Base-by-base conservation (phyloP, 1,284 basidiomycete genomes). In the Thelephora terrestris region DNA sequence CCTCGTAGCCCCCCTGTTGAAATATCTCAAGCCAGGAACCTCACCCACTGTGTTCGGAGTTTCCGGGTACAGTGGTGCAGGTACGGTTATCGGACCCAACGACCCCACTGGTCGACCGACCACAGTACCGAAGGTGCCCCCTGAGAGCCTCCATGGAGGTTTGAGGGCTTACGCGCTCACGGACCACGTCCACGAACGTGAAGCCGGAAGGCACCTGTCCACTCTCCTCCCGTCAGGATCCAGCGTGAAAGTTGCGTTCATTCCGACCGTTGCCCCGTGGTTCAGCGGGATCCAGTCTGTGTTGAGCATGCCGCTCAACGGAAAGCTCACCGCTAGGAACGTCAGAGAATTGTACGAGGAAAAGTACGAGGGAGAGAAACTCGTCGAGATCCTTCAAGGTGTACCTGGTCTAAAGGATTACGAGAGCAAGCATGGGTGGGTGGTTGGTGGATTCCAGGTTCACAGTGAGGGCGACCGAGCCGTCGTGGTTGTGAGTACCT, bases 121-220 rank as follows among this genome's bases (percentile, higher is more conserved):
- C 21, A 93, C 85, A 18, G 71, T 84, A 12, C 85, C 95, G 43
- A 99, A 98, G 67, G 79, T 97, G 18, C 74, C 78, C 2, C 73
- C 89, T 0, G 81, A 89, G 54, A 81, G 76, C 53, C 78, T 99
- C 5, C 70, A 68, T 1, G 86, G 88, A 23, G 86, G 82, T 1
- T 70, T 98, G 44, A 76, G 82, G 35, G 84, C 94, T 1, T 99
- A 99, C 68, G 58, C 91, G 1, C 71, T 99, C 24, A 99, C 95
- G 3, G 94, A 96, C 67, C 95, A 99, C 69, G 97, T 99, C 60
- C 95, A 99, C 71, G 95, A 99, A 66, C 89, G 95, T 45, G 95
- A 99, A 67, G 89, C 93, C 0, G 81, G 81, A 2, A 70, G 72
- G 51, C 95, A 97, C 64, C 80, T 99, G 40, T 79, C 84, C 2